Conservation (phyloP, 2,329 filamentous ascomycete species). For the Calcarisporium arbuscula region DNA sequence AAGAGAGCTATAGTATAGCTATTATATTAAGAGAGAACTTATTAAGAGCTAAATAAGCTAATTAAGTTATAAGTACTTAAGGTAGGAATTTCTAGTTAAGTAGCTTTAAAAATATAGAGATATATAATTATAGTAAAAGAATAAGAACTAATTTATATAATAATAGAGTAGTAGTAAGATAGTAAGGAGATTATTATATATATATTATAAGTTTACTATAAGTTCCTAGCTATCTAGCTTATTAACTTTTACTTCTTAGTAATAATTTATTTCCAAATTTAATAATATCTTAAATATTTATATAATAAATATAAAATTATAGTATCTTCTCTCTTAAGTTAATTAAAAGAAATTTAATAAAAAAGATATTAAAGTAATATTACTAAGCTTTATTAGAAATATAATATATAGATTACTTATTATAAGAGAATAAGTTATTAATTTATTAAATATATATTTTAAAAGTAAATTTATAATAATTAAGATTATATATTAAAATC, state of each 20-base stretch:
- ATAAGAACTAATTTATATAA: background rate
- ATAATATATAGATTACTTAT: background rate
- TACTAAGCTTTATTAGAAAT: background rate
- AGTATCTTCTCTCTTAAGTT: background rate
- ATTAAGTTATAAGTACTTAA: background rate
- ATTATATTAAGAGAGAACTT: background rate
- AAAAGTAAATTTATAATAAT: background rate
- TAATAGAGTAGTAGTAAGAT: background rate
- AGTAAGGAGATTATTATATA: background rate
- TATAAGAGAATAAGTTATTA: background rate
- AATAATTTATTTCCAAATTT: background rate
- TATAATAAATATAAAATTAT: background rate
- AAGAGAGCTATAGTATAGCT: background rate
- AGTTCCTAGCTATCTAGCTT: background rate
- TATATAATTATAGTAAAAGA: background rate
- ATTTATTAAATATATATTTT: background rate
- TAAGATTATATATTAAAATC: background rate
- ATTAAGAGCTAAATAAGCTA: background rate
- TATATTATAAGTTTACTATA: background rate
- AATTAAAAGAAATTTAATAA: background rate
- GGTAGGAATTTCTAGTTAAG: background rate
- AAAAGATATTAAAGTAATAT: background rate
- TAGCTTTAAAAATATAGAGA: background rate
- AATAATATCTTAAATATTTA: background rate
- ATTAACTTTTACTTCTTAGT: background rate